Evolutionary conservation across 768 basidiomycete genomes (phyloP).

Genomic region (Hypholoma sublateritium): DNA sequence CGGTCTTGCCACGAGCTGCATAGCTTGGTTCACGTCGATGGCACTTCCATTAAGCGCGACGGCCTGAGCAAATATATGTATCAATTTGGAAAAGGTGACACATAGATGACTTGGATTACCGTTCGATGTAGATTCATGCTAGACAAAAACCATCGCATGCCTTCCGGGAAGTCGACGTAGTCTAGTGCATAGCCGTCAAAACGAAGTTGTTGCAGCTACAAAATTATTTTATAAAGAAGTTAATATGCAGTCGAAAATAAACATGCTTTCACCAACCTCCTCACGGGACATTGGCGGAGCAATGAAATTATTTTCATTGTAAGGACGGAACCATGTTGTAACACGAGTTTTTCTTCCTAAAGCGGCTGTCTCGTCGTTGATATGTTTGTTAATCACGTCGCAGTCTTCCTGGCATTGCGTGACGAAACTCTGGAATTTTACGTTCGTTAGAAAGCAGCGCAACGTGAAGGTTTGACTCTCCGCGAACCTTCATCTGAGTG

Average conservation of each 20-base stretch:
- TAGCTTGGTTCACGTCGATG: constrained; percentile 56
- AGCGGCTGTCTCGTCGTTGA: constrained; percentile 59
- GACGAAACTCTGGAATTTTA: constrained; percentile 69
- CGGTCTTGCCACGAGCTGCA: constrained; percentile 55
- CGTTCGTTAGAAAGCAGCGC: not conserved
- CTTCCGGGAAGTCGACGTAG: constrained; percentile 73
- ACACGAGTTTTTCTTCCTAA: constrained; percentile 54
- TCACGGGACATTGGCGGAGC: constrained; percentile 59
- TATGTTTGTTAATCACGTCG: constrained; percentile 59
- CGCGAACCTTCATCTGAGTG: constrained; percentile 62
- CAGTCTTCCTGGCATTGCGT: constrained; percentile 84
- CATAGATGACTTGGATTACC: constrained; percentile 43
- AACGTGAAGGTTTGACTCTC: not conserved
- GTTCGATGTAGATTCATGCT: constrained; percentile 69
- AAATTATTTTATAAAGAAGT: not conserved
- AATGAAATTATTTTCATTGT: constrained; percentile 30
- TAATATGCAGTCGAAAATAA: not conserved
- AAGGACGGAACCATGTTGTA: constrained; percentile 66
- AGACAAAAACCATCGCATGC: constrained; percentile 70
- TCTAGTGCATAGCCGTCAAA: constrained; percentile 88
- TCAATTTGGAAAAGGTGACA: not conserved
- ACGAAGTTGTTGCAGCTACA: constrained; percentile 57
- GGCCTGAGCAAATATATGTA: constrained; percentile 40
- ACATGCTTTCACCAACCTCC: constrained; percentile 40
- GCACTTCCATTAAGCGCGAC: constrained; percentile 51